phyloP scores from a whole-genome alignment of 495 filamentous ascomycete species.

The Paragyromitra xinjiangensis region DNA sequence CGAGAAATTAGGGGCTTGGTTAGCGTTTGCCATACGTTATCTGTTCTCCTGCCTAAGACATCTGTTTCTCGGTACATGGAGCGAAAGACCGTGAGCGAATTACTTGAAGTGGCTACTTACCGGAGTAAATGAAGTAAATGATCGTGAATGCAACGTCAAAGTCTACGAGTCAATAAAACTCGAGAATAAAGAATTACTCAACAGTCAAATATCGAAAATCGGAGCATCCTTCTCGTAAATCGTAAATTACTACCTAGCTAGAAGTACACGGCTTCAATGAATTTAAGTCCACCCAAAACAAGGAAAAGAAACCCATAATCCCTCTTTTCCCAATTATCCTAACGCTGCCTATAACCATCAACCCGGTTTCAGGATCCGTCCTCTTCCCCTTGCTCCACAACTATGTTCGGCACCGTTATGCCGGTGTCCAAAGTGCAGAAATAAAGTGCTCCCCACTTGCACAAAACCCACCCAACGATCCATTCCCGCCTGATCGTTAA shows the following conservation, averaged over 20 bases:
- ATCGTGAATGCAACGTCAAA: background rate
- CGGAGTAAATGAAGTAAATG: background rate
- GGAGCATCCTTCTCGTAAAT: background rate
- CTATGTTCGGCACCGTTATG: conserved; percentile 34
- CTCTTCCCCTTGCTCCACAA: conserved; percentile 18
- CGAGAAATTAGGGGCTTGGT: background rate
- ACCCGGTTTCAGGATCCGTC: conserved; percentile 29
- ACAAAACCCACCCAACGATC: conserved; percentile 41
- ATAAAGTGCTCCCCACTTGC: conserved; percentile 28
- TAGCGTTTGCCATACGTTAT: background rate
- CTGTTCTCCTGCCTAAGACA: background rate
- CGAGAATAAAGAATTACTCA: background rate
- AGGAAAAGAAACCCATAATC: background rate
- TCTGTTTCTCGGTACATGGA: background rate
- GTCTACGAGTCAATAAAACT: background rate
- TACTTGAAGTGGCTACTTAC: background rate
- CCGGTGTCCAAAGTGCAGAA: conserved; percentile 24
- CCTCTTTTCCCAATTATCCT: conserved; percentile 15
- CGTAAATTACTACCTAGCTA: conserved; percentile 5
- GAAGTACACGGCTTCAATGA: background rate
- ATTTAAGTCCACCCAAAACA: background rate
- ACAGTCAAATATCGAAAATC: background rate
- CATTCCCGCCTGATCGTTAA: conserved; percentile 13
- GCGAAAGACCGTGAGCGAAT: background rate
- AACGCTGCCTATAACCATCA: conserved; percentile 12